Evolutionary conservation across 208 protist species (phyloP).

Genomic region (Leishmania amazonensis): DNA sequence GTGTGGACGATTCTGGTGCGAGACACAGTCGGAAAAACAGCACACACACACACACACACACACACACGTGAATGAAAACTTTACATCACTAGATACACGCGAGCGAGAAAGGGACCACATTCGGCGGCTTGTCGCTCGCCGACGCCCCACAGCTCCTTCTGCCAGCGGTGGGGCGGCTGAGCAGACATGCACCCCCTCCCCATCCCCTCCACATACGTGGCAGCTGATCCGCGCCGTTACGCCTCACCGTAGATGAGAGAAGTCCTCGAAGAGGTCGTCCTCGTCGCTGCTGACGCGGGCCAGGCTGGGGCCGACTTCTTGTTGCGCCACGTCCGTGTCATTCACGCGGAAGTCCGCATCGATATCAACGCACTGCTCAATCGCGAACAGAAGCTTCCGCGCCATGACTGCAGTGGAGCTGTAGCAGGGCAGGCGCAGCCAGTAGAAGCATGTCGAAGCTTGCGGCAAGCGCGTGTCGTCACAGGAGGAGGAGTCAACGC

Average conservation of each 20-base stretch:
- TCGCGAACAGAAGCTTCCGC: constrained; percentile 95
- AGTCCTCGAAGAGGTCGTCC: constrained; percentile 91
- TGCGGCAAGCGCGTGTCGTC: constrained; percentile 92
- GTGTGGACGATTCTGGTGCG: neutral
- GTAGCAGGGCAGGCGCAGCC: constrained; percentile 93
- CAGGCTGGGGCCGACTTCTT: constrained; percentile 54
- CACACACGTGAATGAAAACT: no score
- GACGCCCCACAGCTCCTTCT: neutral
- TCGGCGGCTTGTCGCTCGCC: neutral
- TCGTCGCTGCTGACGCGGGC: constrained; percentile 61
- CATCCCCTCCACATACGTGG: neutral
- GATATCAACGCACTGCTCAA: constrained; percentile 95
- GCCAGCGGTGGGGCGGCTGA: neutral
- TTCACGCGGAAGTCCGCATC: constrained; percentile 94
- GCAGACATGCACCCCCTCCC: neutral
- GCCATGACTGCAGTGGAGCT: constrained; percentile 85
- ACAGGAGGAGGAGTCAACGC: neutral
- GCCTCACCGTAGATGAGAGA: constrained; percentile 74
- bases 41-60: neutral
- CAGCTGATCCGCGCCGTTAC: neutral
- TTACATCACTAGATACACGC: neutral
- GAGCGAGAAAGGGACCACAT: neutral
- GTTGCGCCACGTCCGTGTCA: constrained; percentile 56
- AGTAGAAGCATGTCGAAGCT: constrained; percentile 97
- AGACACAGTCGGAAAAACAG: neutral